Conservation (phyloP, 1,139 yeast genomes). For the Suhomyces yuchorum region DNA sequence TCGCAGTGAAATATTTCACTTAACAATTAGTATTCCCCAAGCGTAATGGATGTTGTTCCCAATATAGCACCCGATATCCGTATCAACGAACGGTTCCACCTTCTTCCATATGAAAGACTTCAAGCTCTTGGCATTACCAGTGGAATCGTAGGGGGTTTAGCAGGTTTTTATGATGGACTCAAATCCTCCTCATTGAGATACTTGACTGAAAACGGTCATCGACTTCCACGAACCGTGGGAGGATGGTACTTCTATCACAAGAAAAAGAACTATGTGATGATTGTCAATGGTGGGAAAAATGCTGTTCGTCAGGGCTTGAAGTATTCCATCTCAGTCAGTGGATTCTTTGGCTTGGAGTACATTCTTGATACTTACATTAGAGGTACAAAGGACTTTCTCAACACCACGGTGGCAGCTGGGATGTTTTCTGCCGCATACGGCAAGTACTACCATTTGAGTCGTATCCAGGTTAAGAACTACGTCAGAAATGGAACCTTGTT, state of each 20-base stretch:
- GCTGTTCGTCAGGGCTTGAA: slow-evolving; percentile 50
- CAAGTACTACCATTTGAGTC: slow-evolving; percentile 42
- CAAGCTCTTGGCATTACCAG: slow-evolving; percentile 38
- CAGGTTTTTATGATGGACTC: slow-evolving; percentile 68
- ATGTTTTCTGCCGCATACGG: slow-evolving; percentile 57
- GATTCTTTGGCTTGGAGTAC: slow-evolving; percentile 65
- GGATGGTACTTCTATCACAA: slow-evolving; percentile 92
- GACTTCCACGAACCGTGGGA: slow-evolving; percentile 75
- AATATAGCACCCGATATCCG: slow-evolving; percentile 10
- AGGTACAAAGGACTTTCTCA: slow-evolving; percentile 56
- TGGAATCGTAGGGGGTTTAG: slow-evolving; percentile 57
- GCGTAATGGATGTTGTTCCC: not conserved
- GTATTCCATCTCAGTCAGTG: slow-evolving; percentile 48
- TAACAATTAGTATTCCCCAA: not conserved
- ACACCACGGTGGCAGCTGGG: slow-evolving; percentile 60
- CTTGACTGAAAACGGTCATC: slow-evolving; percentile 79
- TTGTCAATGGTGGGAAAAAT: slow-evolving; percentile 51
- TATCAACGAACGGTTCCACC: slow-evolving; percentile 43
- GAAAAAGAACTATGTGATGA: slow-evolving; percentile 75
- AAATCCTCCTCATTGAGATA: slow-evolving; percentile 58
- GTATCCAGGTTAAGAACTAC: slow-evolving; percentile 49
- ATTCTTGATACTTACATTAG: slow-evolving; percentile 52
- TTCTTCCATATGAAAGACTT: slow-evolving; percentile 40
- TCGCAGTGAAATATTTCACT: slow-evolving; percentile 1
- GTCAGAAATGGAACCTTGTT: slow-evolving; percentile 56